Conservation (phyloP, 2,329 filamentous ascomycete species). For the Alternaria ethzedia region DNA sequence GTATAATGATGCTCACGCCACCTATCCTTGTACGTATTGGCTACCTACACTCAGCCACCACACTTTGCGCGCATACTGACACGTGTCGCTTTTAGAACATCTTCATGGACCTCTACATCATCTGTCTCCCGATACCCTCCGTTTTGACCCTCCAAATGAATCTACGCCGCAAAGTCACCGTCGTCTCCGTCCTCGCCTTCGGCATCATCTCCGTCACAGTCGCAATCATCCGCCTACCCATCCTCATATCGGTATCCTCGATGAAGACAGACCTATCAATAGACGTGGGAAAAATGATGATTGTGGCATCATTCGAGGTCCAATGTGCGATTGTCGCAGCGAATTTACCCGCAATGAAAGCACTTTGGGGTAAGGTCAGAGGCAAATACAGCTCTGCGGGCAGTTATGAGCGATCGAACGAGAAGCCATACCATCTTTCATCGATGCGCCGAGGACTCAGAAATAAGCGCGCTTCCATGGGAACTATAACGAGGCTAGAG, state of each 20-base stretch:
- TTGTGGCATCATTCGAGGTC: constrained; percentile 1
- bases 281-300: not conserved
- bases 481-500: not conserved
- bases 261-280: not conserved
- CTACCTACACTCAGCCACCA: not conserved
- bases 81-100: not conserved
- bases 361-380: not conserved
- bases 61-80: not conserved
- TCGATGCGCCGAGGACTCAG: not conserved
- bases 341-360: constrained; percentile 3
- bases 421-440: not conserved
- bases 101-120: constrained; percentile 5
- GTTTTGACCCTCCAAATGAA: not conserved
- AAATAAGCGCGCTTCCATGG: not conserved
- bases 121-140: constrained; percentile 1
- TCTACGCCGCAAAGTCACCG: not conserved
- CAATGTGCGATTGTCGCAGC: constrained; percentile 7
- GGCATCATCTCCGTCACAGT: constrained; percentile 3
- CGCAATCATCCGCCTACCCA: constrained; percentile 1
- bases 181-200: constrained; percentile 4
- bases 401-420: not conserved
- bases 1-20: not conserved
- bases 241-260: not conserved
- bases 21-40: not conserved
- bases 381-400: not conserved